These are phyloP conservation scores for Magnusiomyces fungicola DNA, from an alignment of 1,139 yeast genomes.

Conservation along the genomic window DNA sequence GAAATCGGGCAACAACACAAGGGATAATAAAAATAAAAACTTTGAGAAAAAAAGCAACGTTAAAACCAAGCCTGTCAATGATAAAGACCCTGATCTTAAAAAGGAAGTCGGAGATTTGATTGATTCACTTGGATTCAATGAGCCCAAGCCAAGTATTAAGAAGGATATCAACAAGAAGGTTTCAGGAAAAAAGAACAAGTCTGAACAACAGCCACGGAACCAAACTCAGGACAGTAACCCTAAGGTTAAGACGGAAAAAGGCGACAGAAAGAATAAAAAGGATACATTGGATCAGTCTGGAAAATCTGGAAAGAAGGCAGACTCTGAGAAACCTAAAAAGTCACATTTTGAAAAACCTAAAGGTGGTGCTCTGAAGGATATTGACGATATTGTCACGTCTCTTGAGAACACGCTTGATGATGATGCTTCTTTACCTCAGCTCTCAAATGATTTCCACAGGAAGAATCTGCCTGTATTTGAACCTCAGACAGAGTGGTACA, in stretches of 20 bases:
- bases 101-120: constrained; percentile 9
- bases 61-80: not conserved
- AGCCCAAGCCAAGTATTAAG: not conserved
- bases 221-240: not conserved
- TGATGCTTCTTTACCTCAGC: not conserved
- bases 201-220: not conserved
- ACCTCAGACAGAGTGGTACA: constrained; percentile 72
- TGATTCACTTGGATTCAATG: constrained; percentile 5
- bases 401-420: constrained; percentile 4
- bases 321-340: not conserved
- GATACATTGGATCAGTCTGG: not conserved
- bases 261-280: not conserved
- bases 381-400: constrained; percentile 50
- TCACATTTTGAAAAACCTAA: not conserved
- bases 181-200: not conserved
- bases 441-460: constrained; percentile 5
- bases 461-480: constrained; percentile 50
- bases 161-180: not conserved
- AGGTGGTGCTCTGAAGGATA: constrained; percentile 43
- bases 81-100: not conserved
- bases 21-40: not conserved
- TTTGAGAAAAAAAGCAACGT: not conserved
- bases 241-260: not conserved
- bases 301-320: not conserved
- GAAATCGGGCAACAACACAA: not conserved